Evolutionary conservation across 73 alveolate genomes (phyloP).

Genomic region (Paramecium pentaurelia): DNA sequence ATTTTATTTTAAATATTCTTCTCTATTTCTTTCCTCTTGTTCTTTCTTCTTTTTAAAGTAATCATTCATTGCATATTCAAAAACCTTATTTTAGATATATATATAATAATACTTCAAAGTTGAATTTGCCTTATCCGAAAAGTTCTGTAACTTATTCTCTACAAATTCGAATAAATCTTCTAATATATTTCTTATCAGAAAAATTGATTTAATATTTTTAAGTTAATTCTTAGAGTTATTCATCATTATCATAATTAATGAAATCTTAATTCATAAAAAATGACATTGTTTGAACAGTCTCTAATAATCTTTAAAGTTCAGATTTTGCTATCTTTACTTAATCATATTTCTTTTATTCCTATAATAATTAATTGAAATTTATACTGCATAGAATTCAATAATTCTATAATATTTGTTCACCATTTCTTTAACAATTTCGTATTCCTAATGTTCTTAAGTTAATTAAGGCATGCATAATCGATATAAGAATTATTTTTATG

Average conservation of each 20-base stretch:
- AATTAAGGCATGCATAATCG: slow-evolving; percentile 13
- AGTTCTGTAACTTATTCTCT: slow-evolving; percentile 52
- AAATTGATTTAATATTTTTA: slow-evolving; percentile 23
- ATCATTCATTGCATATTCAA: slow-evolving; percentile 56
- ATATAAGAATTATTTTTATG: not conserved
- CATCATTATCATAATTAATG: slow-evolving; percentile 31
- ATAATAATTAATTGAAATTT: not conserved
- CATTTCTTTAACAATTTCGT: slow-evolving; percentile 59
- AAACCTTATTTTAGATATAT: not conserved
- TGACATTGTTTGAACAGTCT: slow-evolving; percentile 37
- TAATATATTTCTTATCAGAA: slow-evolving; percentile 14
- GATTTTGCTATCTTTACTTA: slow-evolving; percentile 51
- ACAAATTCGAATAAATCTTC: slow-evolving; percentile 52
- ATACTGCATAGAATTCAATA: slow-evolving; percentile 56
- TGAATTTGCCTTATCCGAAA: slow-evolving; percentile 55
- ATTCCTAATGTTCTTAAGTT: slow-evolving; percentile 55
- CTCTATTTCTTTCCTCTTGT: slow-evolving; percentile 53
- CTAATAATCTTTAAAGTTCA: slow-evolving; percentile 41
- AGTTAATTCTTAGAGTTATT: not conserved
- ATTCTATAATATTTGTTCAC: slow-evolving; percentile 55
- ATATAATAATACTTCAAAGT: slow-evolving; percentile 26
- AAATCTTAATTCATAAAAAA: slow-evolving; percentile 38
- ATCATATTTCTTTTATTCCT: slow-evolving; percentile 48
- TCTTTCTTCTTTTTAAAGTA: slow-evolving; percentile 59
- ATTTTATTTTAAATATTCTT: slow-evolving; percentile 14